A percentile compares a stretch with the other conserved stretches of the same genome.
Conservation (phyloP, 2,329 filamentous ascomycete species). For the Teratosphaeria destructans region DNA sequence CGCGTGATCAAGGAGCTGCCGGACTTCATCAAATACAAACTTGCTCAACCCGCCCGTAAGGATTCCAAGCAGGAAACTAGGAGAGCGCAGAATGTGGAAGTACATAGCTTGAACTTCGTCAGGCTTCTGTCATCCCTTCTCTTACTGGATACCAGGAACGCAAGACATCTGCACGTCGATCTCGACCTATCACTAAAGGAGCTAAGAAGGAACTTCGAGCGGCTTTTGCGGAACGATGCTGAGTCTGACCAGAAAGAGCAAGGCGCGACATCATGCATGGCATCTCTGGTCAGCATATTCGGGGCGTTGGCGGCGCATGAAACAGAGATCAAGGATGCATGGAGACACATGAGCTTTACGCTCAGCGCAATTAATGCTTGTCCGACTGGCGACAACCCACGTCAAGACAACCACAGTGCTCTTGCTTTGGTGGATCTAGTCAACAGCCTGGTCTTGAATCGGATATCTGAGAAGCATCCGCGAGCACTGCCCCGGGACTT, state of each 20-base stretch:
- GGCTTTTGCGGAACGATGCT: background rate
- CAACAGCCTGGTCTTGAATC: conserved; percentile 15
- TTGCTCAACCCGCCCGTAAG: background rate
- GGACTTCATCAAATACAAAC: conserved; percentile 3
- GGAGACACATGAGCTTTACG: conserved; percentile 15
- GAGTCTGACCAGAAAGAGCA: background rate
- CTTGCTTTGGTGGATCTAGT: conserved; percentile 13
- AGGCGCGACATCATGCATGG: background rate
- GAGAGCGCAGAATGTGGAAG: background rate
- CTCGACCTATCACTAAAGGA: background rate
- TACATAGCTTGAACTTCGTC: background rate
- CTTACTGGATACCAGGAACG: background rate
- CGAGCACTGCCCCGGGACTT: conserved; percentile 18
- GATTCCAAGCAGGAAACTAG: conserved; percentile 4
- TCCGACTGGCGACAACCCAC: background rate
- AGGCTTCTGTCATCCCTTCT: background rate
- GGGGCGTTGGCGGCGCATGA: conserved; percentile 1
- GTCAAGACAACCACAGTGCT: background rate
- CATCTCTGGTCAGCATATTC: conserved; percentile 1
- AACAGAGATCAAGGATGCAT: conserved; percentile 9
- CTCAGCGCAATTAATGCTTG: conserved; percentile 6
- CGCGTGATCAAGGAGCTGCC: conserved; percentile 4
- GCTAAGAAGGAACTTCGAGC: background rate
- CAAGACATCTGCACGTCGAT: background rate
- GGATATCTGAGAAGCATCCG: conserved; percentile 21